Percentiles rank a stretch among this genome's conserved stretches.
These are phyloP conservation scores for Cyclospora cayetanensis DNA, from an alignment of 169 alveolate species.

Conservation along the genomic window DNA sequence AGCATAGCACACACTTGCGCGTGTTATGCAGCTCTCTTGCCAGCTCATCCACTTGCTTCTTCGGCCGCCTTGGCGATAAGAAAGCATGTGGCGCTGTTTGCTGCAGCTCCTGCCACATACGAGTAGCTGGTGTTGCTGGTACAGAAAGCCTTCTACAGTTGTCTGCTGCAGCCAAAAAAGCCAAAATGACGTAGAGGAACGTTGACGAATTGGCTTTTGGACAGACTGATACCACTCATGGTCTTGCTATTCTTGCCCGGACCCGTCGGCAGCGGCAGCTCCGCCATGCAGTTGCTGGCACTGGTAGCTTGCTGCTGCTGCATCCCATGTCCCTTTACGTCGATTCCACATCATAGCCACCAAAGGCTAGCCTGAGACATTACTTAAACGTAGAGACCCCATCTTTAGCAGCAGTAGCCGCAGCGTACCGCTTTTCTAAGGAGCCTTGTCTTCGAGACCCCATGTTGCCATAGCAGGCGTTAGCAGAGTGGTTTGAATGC, in stretches of 20 bases:
- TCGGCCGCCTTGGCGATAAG: background rate
- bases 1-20: background rate
- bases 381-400: too few relatives aligned
- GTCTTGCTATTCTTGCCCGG: background rate
- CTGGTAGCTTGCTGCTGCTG: background rate
- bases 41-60: background rate
- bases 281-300: background rate
- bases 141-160: slow-evolving; percentile 7
- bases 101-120: background rate
- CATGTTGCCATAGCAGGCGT: too few relatives aligned
- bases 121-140: background rate
- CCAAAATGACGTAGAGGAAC: background rate
- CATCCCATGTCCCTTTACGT: background rate
- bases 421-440: too few relatives aligned
- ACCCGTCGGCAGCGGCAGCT: slow-evolving; percentile 52
- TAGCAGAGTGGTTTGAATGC: too few relatives aligned
- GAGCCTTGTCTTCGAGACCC: too few relatives aligned
- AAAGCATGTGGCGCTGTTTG: background rate
- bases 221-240: background rate
- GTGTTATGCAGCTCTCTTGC: too few relatives aligned
- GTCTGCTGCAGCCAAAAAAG: slow-evolving; percentile 29
- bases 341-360: too few relatives aligned
- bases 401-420: too few relatives aligned
- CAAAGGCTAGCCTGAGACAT: too few relatives aligned
- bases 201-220: slow-evolving; percentile 7